These are phyloP conservation scores for Backusella circina DNA, from an alignment of 192 early-diverging fungal species.

Conservation along the genomic window DNA sequence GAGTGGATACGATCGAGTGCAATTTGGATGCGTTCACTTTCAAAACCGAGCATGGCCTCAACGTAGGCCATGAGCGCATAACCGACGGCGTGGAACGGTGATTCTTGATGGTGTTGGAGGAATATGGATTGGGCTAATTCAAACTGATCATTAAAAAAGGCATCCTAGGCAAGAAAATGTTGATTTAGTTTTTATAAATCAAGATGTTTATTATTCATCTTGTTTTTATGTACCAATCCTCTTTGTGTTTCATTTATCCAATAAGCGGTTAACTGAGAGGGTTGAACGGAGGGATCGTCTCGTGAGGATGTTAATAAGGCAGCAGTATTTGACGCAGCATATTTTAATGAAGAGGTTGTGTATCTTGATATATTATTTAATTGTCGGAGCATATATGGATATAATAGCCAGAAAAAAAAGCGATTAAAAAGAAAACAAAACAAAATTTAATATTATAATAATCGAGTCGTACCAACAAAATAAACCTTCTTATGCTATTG, in stretches of 20 bases:
- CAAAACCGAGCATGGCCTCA: slow-evolving; percentile 37
- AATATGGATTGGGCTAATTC: slow-evolving; percentile 28
- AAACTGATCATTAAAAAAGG: slow-evolving; percentile 37
- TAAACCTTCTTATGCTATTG: background rate
- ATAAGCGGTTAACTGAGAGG: background rate
- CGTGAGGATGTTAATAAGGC: background rate
- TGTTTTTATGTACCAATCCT: slow-evolving; percentile 11
- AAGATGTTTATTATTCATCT: background rate
- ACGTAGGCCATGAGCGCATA: slow-evolving; percentile 37
- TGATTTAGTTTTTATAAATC: no score
- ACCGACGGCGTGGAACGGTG: slow-evolving; percentile 36
- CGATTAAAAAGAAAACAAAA: background rate
- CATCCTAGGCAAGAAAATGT: slow-evolving; percentile 17
- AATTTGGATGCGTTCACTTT: slow-evolving; percentile 22
- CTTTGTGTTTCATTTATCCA: slow-evolving; percentile 15
- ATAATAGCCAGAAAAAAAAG: background rate
- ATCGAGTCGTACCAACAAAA: background rate
- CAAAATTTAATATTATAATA: background rate
- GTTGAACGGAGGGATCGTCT: background rate
- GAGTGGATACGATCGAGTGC: slow-evolving; percentile 21
- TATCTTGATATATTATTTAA: slow-evolving; percentile 9
- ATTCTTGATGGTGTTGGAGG: slow-evolving; percentile 21
- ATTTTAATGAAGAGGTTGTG: slow-evolving; percentile 6
- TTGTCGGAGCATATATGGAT: slow-evolving; percentile 1
- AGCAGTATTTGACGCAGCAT: slow-evolving; percentile 7